Evolutionary conservation across 2,329 filamentous ascomycete species (phyloP).

Genomic region (Shiraia bambusicola): DNA sequence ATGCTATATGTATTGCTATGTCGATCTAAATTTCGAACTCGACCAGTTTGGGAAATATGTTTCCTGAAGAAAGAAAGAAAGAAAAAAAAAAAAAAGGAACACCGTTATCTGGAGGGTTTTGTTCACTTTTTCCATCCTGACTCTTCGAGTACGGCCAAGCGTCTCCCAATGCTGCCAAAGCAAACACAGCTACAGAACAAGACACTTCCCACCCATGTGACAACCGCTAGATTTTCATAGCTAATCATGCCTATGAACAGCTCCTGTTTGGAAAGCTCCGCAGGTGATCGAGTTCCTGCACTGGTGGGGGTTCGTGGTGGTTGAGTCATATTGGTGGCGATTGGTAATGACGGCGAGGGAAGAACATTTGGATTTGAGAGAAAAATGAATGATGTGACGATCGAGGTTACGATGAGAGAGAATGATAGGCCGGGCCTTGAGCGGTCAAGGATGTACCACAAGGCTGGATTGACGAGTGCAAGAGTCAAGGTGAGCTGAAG

Average conservation of each 20-base stretch:
- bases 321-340: slow-evolving; percentile 27
- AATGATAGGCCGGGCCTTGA: slow-evolving; percentile 82
- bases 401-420: slow-evolving; percentile 70
- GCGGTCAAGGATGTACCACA: slow-evolving; percentile 96
- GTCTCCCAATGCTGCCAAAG: slow-evolving; percentile 91
- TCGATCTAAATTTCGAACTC: too few relatives aligned
- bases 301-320: slow-evolving; percentile 10
- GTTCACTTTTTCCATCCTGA: slow-evolving; percentile 15
- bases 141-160: slow-evolving; percentile 57
- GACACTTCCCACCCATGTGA: slow-evolving; percentile 89
- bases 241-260: slow-evolving; percentile 58
- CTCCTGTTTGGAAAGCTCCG: slow-evolving; percentile 10
- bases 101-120: too few relatives aligned
- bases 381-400: slow-evolving; percentile 73
- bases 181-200: slow-evolving; percentile 93
- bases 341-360: slow-evolving; percentile 49
- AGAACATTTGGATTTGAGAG: slow-evolving; percentile 76
- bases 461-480: slow-evolving; percentile 83
- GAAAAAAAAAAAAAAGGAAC: too few relatives aligned
- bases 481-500: slow-evolving; percentile 90
- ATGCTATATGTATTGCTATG: too few relatives aligned
- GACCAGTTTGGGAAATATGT: too few relatives aligned
- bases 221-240: slow-evolving; percentile 67
- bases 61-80: too few relatives aligned
- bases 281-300: background rate